phyloP scores from a whole-genome alignment of 106 monocot species.

The Acanthochlamys bracteata region DNA sequence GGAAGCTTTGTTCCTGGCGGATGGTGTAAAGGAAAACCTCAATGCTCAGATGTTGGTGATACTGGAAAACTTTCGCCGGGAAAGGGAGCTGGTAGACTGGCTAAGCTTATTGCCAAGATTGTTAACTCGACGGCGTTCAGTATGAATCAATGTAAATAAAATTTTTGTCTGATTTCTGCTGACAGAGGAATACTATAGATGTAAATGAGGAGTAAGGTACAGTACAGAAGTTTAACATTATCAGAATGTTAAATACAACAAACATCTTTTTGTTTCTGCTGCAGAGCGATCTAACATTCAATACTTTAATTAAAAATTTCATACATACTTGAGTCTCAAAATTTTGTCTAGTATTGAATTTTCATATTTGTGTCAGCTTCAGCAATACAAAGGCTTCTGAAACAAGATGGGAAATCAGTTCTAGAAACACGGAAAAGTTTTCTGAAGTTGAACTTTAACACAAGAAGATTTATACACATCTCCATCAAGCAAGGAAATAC shows the following conservation, averaged over 20 bases:
- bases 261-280: neutral
- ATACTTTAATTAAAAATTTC: neutral
- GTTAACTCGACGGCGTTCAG: constrained; percentile 40
- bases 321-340: no score
- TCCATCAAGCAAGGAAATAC: no score
- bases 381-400: no score
- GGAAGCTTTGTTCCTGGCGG: constrained; percentile 27
- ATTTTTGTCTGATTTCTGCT: neutral
- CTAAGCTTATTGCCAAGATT: constrained; percentile 31
- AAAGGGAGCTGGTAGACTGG: constrained; percentile 36
- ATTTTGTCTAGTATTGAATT: no score
- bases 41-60: constrained; percentile 37
- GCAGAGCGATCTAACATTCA: neutral
- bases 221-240: no score
- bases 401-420: no score
- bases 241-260: no score
- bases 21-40: constrained; percentile 2
- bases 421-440: no score
- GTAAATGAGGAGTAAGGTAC: no score
- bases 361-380: no score
- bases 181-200: neutral
- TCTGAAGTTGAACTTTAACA: no score
- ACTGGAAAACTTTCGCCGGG: constrained; percentile 22
- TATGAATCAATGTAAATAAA: constrained; percentile 54
- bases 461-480: no score